These are phyloP conservation scores for Aotearoamyces nothofagi DNA, from an alignment of 2,329 filamentous ascomycete species.

Conservation along the genomic window DNA sequence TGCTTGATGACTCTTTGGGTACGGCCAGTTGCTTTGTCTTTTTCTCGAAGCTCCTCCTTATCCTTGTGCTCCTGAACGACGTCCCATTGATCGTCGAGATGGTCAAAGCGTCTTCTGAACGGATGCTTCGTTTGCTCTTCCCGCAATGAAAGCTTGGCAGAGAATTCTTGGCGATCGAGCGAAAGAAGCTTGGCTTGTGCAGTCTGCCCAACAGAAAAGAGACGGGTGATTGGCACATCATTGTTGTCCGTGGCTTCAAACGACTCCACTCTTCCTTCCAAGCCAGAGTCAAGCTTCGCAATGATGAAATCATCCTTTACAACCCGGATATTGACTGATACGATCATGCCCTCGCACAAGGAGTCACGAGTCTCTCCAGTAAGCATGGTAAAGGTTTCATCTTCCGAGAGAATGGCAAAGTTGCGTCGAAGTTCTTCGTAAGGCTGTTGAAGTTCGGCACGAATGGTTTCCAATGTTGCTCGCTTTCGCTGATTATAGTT, in stretches of 20 bases:
- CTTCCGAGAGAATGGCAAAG: constrained; percentile 52
- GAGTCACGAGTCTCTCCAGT: constrained; percentile 84
- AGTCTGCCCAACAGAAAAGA: constrained; percentile 69
- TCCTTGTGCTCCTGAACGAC: constrained; percentile 67
- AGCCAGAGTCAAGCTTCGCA: constrained; percentile 82
- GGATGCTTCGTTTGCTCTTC: constrained; percentile 67
- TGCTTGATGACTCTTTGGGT: constrained; percentile 95
- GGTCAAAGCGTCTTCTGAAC: constrained; percentile 53
- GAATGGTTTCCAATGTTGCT: constrained; percentile 89
- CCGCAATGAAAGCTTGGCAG: constrained; percentile 68
- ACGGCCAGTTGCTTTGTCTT: constrained; percentile 71
- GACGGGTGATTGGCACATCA: constrained; percentile 50
- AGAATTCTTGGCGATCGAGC: constrained; percentile 74
- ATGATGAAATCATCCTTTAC: constrained; percentile 89
- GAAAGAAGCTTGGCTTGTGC: constrained; percentile 78
- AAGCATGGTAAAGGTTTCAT: constrained; percentile 90
- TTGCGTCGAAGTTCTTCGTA: constrained; percentile 87
- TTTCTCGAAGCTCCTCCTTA: constrained; percentile 69
- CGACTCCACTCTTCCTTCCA: constrained; percentile 76
- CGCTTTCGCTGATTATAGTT: constrained; percentile 92
- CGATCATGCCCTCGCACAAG: constrained; percentile 77
- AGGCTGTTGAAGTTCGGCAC: constrained; percentile 78
- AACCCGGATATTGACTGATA: constrained; percentile 75
- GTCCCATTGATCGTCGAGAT: constrained; percentile 75
- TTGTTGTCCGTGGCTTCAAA: constrained; percentile 65